phyloP scores from a whole-genome alignment of 2,329 filamentous ascomycete species.

The Xylariaceae sp. region DNA sequence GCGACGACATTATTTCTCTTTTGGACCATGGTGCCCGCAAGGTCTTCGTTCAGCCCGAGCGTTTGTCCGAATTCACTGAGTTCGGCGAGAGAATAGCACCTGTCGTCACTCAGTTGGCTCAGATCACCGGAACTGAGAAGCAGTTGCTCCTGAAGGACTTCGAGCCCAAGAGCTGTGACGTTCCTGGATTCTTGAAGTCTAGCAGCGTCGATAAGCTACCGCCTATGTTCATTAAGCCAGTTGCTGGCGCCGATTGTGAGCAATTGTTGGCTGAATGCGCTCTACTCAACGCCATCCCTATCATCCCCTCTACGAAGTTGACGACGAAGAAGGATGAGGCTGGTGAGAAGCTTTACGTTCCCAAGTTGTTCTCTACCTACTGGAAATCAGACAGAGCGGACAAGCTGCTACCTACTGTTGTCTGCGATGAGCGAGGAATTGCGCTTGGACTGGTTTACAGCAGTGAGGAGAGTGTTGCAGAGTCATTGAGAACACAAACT shows the following conservation, averaged over 20 bases:
- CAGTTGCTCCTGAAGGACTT: constrained; percentile 52
- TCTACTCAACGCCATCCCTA: constrained; percentile 57
- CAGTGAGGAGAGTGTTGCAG: constrained; percentile 81
- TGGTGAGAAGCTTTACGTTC: constrained; percentile 56
- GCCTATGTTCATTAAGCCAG: constrained; percentile 47
- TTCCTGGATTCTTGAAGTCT: constrained; percentile 41
- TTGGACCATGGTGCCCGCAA: constrained; percentile 81
- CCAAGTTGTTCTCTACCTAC: constrained; percentile 65
- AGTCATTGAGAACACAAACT: constrained; percentile 69
- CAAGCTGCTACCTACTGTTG: constrained; percentile 80
- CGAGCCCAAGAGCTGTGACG: constrained; percentile 40
- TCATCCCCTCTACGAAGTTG: constrained; percentile 66
- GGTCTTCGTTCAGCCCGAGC: constrained; percentile 71
- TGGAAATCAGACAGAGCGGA: constrained; percentile 80
- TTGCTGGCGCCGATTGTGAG: constrained; percentile 42
- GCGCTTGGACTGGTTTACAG: constrained; percentile 91
- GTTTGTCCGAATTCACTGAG: constrained; percentile 54
- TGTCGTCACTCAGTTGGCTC: constrained; percentile 42
- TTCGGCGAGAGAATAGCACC: constrained; percentile 54
- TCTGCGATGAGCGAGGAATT: constrained; percentile 79
- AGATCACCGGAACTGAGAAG: constrained; percentile 42
- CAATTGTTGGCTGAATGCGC: constrained; percentile 44
- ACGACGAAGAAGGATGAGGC: constrained; percentile 60
- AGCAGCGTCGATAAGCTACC: constrained; percentile 43
- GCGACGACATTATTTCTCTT: constrained; percentile 70